A percentile compares a stretch with the other conserved stretches of the same genome.
These are phyloP conservation scores for Artomyces pyxidatus DNA, from an alignment of 768 basidiomycete genomes.

Conservation along the genomic window DNA sequence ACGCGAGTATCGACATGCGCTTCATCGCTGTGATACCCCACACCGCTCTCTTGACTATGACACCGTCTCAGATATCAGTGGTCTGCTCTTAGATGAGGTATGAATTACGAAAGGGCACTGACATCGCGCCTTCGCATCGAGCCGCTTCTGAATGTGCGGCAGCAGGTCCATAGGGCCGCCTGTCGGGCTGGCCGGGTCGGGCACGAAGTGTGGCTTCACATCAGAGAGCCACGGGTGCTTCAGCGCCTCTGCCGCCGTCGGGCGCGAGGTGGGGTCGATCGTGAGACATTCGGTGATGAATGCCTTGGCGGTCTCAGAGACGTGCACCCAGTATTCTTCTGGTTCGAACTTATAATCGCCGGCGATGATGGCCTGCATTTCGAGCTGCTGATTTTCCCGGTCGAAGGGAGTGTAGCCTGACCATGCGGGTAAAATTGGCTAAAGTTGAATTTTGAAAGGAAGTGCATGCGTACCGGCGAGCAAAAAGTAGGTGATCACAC, in stretches of 20 bases:
- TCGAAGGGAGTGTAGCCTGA: slow-evolving; percentile 95
- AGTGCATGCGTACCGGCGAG: slow-evolving; percentile 43
- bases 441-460: too few species aligned
- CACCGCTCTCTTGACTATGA: slow-evolving; percentile 84
- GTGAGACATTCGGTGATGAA: slow-evolving; percentile 84
- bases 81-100: not conserved
- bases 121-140: slow-evolving; percentile 58
- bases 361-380: slow-evolving; percentile 92
- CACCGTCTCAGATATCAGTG: too few species aligned
- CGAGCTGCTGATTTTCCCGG: slow-evolving; percentile 76
- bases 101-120: not conserved
- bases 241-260: slow-evolving; percentile 69
- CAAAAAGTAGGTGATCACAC: slow-evolving; percentile 96
- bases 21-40: slow-evolving; percentile 81
- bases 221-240: slow-evolving; percentile 77
- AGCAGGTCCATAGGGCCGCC: slow-evolving; percentile 71
- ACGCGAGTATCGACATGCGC: slow-evolving; percentile 59
- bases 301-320: slow-evolving; percentile 72
- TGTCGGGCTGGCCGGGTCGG: slow-evolving; percentile 44
- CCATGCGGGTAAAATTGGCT: not conserved
- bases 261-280: slow-evolving; percentile 69
- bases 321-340: slow-evolving; percentile 80
- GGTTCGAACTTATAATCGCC: slow-evolving; percentile 93
- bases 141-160: slow-evolving; percentile 83
- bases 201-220: slow-evolving; percentile 61